Evolutionary conservation across 78 protist species (phyloP), one percentile per base, ranked within the genome.

Genomic region (Isochrysis galbana): DNA sequence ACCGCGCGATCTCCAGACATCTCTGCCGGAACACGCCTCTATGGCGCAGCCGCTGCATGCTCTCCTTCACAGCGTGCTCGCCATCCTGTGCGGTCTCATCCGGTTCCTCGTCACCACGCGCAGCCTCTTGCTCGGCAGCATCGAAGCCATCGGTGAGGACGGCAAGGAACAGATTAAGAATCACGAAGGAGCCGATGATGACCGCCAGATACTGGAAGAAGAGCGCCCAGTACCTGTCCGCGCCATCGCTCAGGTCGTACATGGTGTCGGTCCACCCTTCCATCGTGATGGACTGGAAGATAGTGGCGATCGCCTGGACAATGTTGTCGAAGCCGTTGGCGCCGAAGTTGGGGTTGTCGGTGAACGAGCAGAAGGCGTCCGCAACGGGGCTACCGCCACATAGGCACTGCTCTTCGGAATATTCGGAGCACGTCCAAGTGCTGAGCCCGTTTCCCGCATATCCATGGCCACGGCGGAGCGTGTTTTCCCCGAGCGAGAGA

Each of bases 221-320:
- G 32, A 95, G 0, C 25, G 2, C 38, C 23, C 51, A 46, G 44
- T 5, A 42, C 61, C 3, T 0, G 22, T 0, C 1, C 47, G 22
- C 2, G 74, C 10, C 93, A 67, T 92, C 94, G 83, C 25, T 42
- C 39, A 45, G 17, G 32, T 0, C 1, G 89, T 93, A 88, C 94
- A 92, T 87, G 32, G 93, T 55, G 1, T 54, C 89, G 51, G 90
- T n/a, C 96, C 96, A 95, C 42, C 94, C 96, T 14, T 95, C 95
- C 34, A 93, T 21, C 55, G 95, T 70, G 51, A 90, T 61, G 41
- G 41, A 1, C 78, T 78, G 80, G 90, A 95, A 95, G 41, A 90
- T 29, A 29, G 94, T 42, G 36, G 93, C 80, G 47, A 92, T 32
- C 26, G 95, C 87, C 44, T 0, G 10, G 38, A 3, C 69, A 48